Evolutionary conservation across 176 grass and related monocot genomes (phyloP).

Genomic region (Triticum dicoccoides): DNA sequence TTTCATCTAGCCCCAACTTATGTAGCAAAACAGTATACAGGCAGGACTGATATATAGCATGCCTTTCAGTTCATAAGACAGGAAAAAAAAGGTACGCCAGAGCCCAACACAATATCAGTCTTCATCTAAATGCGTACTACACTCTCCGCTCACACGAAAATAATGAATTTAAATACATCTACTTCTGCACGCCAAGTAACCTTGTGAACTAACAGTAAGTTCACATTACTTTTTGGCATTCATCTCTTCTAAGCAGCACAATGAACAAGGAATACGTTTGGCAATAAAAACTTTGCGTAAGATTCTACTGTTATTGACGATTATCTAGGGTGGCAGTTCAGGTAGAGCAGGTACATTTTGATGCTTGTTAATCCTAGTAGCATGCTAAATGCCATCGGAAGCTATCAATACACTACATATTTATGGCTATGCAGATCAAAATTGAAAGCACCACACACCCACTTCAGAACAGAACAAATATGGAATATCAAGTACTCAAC

Average conservation of each 20-base stretch:
- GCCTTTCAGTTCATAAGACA: not conserved
- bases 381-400: no score
- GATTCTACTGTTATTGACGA: not conserved
- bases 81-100: not conserved
- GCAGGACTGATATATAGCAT: not conserved
- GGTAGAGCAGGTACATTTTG: not conserved
- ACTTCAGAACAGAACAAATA: not conserved
- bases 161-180: not conserved
- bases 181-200: not conserved
- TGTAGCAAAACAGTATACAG: not conserved
- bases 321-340: not conserved
- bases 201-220: not conserved
- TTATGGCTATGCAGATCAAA: not conserved
- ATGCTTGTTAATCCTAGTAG: not conserved
- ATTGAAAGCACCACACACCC: not conserved
- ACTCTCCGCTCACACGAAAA: not conserved
- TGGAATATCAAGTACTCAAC: not conserved
- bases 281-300: not conserved
- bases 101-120: not conserved
- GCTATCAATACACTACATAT: not conserved
- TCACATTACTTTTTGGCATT: not conserved
- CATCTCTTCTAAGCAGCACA: not conserved
- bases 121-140: not conserved
- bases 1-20: not conserved
- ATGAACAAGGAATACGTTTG: not conserved